A percentile compares a stretch with the other conserved stretches of the same genome.
phyloP scores from a whole-genome alignment of 129 eudicot genomes.

The Escallonia herrerae region DNA sequence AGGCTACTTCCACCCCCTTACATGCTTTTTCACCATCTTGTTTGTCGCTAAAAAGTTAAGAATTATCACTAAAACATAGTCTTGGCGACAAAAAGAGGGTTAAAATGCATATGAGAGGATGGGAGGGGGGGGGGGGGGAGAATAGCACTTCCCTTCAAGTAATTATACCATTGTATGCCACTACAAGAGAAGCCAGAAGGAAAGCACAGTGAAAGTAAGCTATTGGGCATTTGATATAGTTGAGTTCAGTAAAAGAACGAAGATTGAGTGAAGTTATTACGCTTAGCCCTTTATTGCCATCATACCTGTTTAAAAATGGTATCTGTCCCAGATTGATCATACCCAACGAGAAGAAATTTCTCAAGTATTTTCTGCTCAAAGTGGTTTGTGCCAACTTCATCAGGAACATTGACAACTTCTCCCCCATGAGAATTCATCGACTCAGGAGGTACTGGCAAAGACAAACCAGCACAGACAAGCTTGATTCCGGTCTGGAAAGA shows the following conservation, averaged over 20 bases:
- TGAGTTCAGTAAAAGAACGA: neutral
- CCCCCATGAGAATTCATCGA: constrained; percentile 28
- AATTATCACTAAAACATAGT: too few species aligned
- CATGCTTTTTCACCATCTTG: too few species aligned
- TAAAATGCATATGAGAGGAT: too few species aligned
- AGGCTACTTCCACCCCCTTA: too few species aligned
- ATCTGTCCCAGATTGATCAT: constrained; percentile 81
- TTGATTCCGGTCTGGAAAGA: constrained; percentile 51
- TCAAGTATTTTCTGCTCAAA: too few species aligned
- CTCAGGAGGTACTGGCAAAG: constrained; percentile 69
- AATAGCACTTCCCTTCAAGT: too few species aligned
- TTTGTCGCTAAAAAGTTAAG: too few species aligned
- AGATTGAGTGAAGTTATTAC: neutral
- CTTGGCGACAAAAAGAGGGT: too few species aligned
- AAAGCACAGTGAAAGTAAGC: neutral
- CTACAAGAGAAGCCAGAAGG: neutral
- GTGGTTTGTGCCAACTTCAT: constrained; percentile 11
- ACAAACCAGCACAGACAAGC: constrained; percentile 40
- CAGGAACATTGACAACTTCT: constrained; percentile 19
- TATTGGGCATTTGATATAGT: neutral
- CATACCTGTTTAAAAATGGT: constrained; percentile 81
- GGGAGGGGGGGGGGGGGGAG: too few species aligned
- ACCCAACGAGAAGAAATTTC: constrained; percentile 68
- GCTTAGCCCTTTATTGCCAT: neutral
- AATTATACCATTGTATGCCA: neutral